phyloP scores from a whole-genome alignment of 129 eudicot genomes.

The Lactuca sativa region DNA sequence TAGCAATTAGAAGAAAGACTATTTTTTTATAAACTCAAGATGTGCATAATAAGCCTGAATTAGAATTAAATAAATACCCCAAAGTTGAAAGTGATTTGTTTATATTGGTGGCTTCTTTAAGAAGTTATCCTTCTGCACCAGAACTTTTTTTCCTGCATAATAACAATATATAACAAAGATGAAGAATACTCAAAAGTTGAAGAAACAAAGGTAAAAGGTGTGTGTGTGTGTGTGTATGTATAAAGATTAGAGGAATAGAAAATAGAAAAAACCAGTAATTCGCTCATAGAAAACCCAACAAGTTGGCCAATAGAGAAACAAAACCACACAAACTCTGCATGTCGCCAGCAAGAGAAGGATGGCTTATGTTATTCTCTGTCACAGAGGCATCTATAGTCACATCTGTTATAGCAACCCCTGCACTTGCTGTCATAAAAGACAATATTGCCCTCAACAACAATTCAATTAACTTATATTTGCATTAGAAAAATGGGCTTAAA shows the following conservation, averaged over 20 bases:
- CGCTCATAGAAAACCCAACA: conserved; percentile 66
- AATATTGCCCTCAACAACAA: conserved; percentile 74
- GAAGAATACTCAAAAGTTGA: too few relatives aligned
- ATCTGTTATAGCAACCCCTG: conserved; percentile 88
- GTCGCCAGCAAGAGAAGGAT: conserved; percentile 87
- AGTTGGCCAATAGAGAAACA: conserved; percentile 71
- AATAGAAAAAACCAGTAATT: conserved; percentile 13
- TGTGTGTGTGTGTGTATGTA: fast-evolving
- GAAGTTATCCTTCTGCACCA: conserved; percentile 98
- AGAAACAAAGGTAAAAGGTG: too few relatives aligned
- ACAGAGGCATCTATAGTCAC: conserved; percentile 96
- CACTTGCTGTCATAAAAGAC: conserved; percentile 63
- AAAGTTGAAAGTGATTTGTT: conserved; percentile 96
- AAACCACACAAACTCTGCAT: conserved; percentile 88
- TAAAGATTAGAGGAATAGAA: too few relatives aligned
- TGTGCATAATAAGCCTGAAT: conserved; percentile 6
- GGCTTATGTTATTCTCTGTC: conserved; percentile 72
- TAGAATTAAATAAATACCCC: conserved; percentile 81
- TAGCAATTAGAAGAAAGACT: conserved; percentile 48
- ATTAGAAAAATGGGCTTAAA: too few relatives aligned
- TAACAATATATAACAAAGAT: too few relatives aligned
- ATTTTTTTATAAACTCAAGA: conserved; percentile 11
- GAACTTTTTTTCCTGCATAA: conserved; percentile 89
- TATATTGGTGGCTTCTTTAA: conserved; percentile 97
- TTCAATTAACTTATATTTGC: too few relatives aligned